A percentile compares a stretch with the other conserved stretches of the same genome.
phyloP scores from a whole-genome alignment of 208 protist species.

The Acanthamoeba culbertsoni region DNA sequence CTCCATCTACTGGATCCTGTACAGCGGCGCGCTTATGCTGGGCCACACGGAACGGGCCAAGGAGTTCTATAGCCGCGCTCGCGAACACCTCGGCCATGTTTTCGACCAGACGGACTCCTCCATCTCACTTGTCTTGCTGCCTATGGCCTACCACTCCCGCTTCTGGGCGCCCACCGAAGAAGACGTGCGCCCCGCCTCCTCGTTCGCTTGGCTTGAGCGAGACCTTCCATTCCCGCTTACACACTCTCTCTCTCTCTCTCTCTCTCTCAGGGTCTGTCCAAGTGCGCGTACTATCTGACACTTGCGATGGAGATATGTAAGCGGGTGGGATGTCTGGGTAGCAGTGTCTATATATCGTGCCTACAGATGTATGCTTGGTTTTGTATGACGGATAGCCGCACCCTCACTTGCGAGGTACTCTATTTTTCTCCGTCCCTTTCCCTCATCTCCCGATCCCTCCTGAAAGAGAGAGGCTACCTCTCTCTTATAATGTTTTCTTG shows the following conservation, averaged over 20 bases:
- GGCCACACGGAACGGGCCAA: background rate
- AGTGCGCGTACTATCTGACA: background rate
- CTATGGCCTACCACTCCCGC: slow-evolving; percentile 14
- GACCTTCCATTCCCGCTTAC: background rate
- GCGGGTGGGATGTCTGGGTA: background rate
- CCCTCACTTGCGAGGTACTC: background rate
- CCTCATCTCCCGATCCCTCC: no score
- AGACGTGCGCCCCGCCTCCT: background rate
- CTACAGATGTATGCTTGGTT: slow-evolving; percentile 41
- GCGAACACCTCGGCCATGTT: background rate
- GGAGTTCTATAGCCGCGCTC: background rate
- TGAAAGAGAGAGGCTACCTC: no score
- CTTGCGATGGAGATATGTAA: slow-evolving; percentile 35
- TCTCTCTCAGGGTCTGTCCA: background rate
- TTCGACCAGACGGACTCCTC: slow-evolving; percentile 15
- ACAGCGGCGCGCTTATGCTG: background rate
- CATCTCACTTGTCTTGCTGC: background rate
- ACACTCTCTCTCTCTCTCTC: background rate
- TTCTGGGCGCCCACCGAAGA: slow-evolving; percentile 2
- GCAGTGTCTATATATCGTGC: slow-evolving; percentile 40
- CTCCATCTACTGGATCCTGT: slow-evolving; percentile 27
- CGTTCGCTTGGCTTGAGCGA: background rate
- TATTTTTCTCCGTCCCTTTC: background rate
- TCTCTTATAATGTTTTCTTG: no score
- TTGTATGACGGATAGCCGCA: slow-evolving; percentile 10